Evolutionary conservation across 1,284 basidiomycete genomes (phyloP).

Genomic region (Phellopilus nigrolimitatus): DNA sequence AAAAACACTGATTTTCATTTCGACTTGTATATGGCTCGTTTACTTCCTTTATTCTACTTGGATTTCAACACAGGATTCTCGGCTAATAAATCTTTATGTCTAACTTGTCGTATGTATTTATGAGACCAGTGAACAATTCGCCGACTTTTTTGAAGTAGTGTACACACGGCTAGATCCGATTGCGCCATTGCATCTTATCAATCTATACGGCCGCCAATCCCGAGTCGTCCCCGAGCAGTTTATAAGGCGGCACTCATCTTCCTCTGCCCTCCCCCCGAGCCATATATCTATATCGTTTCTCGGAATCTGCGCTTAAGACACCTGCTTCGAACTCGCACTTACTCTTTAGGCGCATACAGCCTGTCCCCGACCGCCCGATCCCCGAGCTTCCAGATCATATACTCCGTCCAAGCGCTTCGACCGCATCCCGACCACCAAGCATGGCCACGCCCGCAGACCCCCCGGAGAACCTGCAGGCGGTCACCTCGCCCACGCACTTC

Average conservation of each 20-base stretch:
- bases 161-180: constrained; percentile 15
- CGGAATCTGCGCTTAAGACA: no score
- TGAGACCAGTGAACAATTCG: no score
- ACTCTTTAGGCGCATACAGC: constrained; percentile 1
- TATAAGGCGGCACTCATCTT: background rate
- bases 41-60: no score
- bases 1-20: constrained; percentile 32
- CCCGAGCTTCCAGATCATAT: background rate
- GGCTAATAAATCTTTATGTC: background rate
- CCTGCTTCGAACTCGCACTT: background rate
- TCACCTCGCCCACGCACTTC: constrained; percentile 69
- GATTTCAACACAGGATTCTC: no score
- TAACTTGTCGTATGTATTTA: no score
- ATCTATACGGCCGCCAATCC: constrained; percentile 9
- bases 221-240: background rate
- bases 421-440: background rate
- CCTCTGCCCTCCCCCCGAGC: background rate
- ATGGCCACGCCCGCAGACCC: constrained; percentile 21
- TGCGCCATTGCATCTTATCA: constrained; percentile 18
- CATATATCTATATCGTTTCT: background rate
- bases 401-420: background rate
- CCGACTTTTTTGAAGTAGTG: background rate
- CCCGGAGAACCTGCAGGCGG: constrained; percentile 44
- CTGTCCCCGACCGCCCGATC: background rate
- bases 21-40: background rate